Evolutionary conservation across 2,329 filamentous ascomycete species (phyloP), one percentile per base, ranked within the genome.

Genomic region (Fusarium coicis): DNA sequence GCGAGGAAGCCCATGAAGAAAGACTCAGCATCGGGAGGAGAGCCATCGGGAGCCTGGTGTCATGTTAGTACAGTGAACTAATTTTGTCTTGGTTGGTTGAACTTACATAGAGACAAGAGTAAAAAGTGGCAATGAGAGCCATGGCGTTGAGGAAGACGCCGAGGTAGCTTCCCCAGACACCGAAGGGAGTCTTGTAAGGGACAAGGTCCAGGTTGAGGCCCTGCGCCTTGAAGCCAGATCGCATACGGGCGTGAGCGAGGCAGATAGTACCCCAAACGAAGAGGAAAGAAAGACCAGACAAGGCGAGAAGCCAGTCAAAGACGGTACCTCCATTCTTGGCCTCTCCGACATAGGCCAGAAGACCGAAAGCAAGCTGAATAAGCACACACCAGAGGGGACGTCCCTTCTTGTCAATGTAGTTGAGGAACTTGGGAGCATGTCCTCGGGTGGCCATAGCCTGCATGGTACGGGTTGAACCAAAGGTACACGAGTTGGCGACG

Each of bases 401-500:
- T 39, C 95, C 95, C 74, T 92, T 89, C 42, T 90, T 90, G 84
- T 96, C 95, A 75, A 96, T 91, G 83, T 96, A 97, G 67, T 89
- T 90, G 42, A 97, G 86, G 74, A 95, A 85, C 71, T 85, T 87
- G 19, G 95, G 95, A 0, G 94, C 95, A 80, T 96, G 94, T 53
- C 91, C 89, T 81, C 97, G 94, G 80, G 97, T 94, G 39, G 95
- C 95, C 11, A 98, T 89, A 4, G 95, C 95, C 42, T 95, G 94
- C 18, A 98, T 89, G 3, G 95, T 98, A 76, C 96, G 92, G 10
- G 94, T 97, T 21, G 94, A 96, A 36, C 95, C 96, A 79, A 97
- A 98, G 65, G 98, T 92, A 74, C 95, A 92, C 6, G 93, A 95
- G 82, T 97, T 98, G 65, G 95, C 95, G 65, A 98, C 95, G 1